Evolutionary conservation across 23 red algal species (phyloP), one percentile per base, ranked within the genome.

Genomic region (Gracilaria gracilis): DNA sequence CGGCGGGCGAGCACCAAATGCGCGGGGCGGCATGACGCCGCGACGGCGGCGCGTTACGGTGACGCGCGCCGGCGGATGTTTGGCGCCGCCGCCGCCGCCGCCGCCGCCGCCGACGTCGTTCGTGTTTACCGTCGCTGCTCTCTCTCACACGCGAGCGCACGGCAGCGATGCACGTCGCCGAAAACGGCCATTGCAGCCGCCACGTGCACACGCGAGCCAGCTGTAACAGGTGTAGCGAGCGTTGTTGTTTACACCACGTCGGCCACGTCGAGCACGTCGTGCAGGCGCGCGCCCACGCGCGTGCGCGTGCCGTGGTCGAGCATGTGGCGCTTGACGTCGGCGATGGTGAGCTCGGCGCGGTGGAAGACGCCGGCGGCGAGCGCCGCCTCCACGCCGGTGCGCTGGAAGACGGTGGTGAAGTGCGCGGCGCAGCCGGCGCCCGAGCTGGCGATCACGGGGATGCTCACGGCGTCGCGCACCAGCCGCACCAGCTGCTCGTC

Each of bases 351-450:
- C 65, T 91, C 89, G 23, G 62, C 83, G 23, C 93, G 88, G 70
- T 98, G 97, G 79, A 98, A 98, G 36, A 98, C 90, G 46, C 93
- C 92, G 1, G 97, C 97, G 20, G 97, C 97, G 6, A 98, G 82
- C 65, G 93, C 97, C 28, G 97, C 97, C 51, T 95, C 90, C 4
- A 70, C 97, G 20, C 54, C 93, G 11, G 88, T 95, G 38, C 16
- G 38, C 25, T 79, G 81, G 65, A 98, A 93, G 21, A 78, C 82
- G 19, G 94, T 82, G 4, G 88, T 89, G 76, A 98, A 98, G 80
- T 98, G 97, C 67, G 84, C 70, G 34, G 84, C 36, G 19, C 55
- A 39, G 38, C 97, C 97, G 6, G 97, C 97, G 33, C 97, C 97
- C 34, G 88, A 92, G 21, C 84, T 92, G 1, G 97, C 97, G 27